These are phyloP conservation scores for Tagetes erecta DNA, from an alignment of 129 eudicot genomes.

Conservation along the genomic window DNA sequence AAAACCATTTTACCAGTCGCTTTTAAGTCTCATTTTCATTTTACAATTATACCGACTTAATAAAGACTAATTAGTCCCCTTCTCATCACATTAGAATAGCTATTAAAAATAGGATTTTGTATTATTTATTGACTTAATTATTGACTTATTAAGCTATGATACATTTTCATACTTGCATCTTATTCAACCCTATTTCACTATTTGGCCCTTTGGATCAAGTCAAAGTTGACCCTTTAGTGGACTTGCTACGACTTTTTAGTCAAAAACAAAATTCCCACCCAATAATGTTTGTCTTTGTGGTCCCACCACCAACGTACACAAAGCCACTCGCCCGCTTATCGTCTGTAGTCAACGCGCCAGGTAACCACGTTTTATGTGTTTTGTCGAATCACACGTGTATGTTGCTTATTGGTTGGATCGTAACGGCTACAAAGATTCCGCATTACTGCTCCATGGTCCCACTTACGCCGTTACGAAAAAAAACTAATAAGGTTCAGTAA, in stretches of 20 bases:
- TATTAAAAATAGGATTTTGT: background rate
- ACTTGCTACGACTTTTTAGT: too few relatives aligned
- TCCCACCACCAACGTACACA: background rate
- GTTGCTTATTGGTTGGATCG: background rate
- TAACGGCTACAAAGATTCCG: background rate
- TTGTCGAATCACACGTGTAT: background rate
- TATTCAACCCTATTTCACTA: background rate
- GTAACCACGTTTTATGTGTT: background rate
- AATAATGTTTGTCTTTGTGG: background rate
- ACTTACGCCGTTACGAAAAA: background rate
- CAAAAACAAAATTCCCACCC: background rate
- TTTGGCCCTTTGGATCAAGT: slow-evolving; percentile 7
- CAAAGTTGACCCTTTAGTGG: background rate
- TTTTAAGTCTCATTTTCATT: too few relatives aligned
- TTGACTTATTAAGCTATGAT: background rate
- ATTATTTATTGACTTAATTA: background rate
- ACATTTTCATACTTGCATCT: background rate
- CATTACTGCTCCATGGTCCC: background rate
- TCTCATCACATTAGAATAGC: background rate
- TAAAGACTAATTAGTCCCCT: too few relatives aligned
- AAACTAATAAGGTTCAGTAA: background rate
- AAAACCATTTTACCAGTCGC: too few relatives aligned
- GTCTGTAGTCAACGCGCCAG: background rate
- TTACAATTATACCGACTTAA: too few relatives aligned
- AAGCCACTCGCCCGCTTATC: background rate